Evolutionary conservation across 768 basidiomycete species (phyloP).

Genomic region (Termitomyces sp.): DNA sequence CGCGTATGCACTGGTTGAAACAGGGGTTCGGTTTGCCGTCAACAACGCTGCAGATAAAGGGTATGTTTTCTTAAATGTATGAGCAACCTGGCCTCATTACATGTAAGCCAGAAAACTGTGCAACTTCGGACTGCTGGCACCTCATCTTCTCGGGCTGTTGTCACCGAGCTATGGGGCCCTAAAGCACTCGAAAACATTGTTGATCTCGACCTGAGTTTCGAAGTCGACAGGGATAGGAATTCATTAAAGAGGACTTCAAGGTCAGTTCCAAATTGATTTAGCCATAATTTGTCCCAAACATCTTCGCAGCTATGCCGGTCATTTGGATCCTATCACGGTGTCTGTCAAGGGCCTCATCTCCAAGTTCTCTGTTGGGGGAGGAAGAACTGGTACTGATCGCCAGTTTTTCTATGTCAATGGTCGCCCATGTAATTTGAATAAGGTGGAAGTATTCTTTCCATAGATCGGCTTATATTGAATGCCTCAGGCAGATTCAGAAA

Average conservation of each 20-base stretch:
- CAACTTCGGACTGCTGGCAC: slow-evolving; percentile 74
- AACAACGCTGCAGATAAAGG: slow-evolving; percentile 66
- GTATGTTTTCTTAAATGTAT: slow-evolving; percentile 36
- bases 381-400: slow-evolving; percentile 73
- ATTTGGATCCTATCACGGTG: slow-evolving; percentile 32
- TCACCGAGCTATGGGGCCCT: slow-evolving; percentile 79
- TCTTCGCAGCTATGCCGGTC: slow-evolving; percentile 4
- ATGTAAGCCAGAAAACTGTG: slow-evolving; percentile 51
- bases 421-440: slow-evolving; percentile 75
- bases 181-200: slow-evolving; percentile 73
- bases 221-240: slow-evolving; percentile 61
- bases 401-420: slow-evolving; percentile 95
- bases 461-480: neutral
- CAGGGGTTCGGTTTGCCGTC: slow-evolving; percentile 68
- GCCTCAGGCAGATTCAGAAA: slow-evolving; percentile 61
- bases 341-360: slow-evolving; percentile 70
- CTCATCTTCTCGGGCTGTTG: slow-evolving; percentile 53
- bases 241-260: slow-evolving; percentile 31
- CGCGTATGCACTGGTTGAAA: slow-evolving; percentile 79
- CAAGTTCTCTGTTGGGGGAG: slow-evolving; percentile 69
- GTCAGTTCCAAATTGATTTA: slow-evolving; percentile 10
- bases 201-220: slow-evolving; percentile 65
- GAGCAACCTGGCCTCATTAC: neutral
- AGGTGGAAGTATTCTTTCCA: slow-evolving; percentile 36
- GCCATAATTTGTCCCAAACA: neutral